Conservation (phyloP, 2,329 filamentous ascomycete genomes). For the Colletotrichum aenigma region DNA sequence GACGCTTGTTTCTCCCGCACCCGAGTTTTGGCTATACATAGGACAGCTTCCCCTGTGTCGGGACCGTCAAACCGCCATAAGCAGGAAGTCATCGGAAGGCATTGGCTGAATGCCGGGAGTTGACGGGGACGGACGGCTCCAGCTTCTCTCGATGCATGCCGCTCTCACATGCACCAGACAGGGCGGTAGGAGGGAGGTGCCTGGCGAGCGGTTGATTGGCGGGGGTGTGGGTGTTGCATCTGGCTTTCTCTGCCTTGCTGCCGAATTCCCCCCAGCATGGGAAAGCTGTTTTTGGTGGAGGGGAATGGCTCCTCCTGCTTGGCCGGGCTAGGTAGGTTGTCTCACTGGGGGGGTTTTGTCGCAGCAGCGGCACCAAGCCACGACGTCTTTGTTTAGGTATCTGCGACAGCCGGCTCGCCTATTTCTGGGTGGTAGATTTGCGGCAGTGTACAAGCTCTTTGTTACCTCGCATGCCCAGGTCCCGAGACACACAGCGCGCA, state of each 20-base stretch:
- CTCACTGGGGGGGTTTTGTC: background rate
- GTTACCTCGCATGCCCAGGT: conserved; percentile 1
- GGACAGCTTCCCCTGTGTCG: conserved; percentile 21
- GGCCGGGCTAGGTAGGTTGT: background rate
- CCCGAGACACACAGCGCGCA: conserved; percentile 6
- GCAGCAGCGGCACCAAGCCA: background rate
- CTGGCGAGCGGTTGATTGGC: background rate
- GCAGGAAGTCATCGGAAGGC: conserved; percentile 6
- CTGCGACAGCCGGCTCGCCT: conserved; percentile 7
- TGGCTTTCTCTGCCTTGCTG: background rate
- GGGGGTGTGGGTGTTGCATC: background rate
- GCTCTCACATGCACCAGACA: conserved; percentile 9
- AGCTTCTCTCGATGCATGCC: background rate
- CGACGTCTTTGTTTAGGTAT: conserved; percentile 1
- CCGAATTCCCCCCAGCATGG: background rate
- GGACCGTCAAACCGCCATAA: background rate
- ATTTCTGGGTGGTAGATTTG: background rate
- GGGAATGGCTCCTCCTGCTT: background rate
- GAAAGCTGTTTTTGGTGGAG: background rate
- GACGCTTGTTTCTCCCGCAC: conserved; percentile 6
- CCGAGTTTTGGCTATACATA: conserved; percentile 20
- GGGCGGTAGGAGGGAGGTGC: background rate
- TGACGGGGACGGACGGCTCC: conserved; percentile 1
- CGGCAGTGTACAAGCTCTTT: background rate
- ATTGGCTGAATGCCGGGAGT: conserved; percentile 1